Evolutionary conservation across 768 basidiomycete genomes (phyloP), one percentile per base, ranked within the genome.

Genomic region (Leccinum imitatum): DNA sequence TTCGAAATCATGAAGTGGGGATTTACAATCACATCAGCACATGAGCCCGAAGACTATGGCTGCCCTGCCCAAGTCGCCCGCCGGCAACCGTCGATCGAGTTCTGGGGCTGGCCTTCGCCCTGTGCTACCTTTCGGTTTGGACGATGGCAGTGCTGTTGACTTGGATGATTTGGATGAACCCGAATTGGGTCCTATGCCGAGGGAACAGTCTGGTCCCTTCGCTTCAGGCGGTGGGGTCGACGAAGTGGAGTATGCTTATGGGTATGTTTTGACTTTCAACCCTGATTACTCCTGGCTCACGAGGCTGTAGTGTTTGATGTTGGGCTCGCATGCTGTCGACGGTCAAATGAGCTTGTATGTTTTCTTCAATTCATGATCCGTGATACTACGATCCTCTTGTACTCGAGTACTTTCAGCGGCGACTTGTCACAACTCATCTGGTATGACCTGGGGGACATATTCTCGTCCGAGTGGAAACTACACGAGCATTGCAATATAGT

Each of bases 31-130:
- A 41, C 27, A 62, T 19, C 63, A 95, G 95, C 95, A 96, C 69
- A 91, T 98, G 89, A 96, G 95, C 64, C 93, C 94, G 4, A 91
- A 93, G 75, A 95, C 94, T 3, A 90, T 98, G 86, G 91, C 91
- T 13, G 90, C 93, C 9, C 79, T 98, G 51, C 91, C 95, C 0
- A 95, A 95, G 72, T 95, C 93, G 0, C 95, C 95, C 17, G 89
- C 89, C 15, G 88, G 90, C 47, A 79, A 80, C 52, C 83, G 95
- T 25, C 84, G 94, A 25, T 91, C 91, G 35, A 93, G 91, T 62
- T 90, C 92, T 6, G 93, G 93, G 35, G 83, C 84, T 27, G 87
- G 92, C 14, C 82, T 98, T 52, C 85, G 95, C 35, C 94, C 95
- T 14, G 87, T 97, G 47, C 71, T 86, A 77, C 78, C 90, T 71